Percentiles rank a stretch among this genome's conserved stretches.
These are phyloP conservation scores for Auricularia cornea DNA, from an alignment of 768 basidiomycete species.

Conservation along the genomic window DNA sequence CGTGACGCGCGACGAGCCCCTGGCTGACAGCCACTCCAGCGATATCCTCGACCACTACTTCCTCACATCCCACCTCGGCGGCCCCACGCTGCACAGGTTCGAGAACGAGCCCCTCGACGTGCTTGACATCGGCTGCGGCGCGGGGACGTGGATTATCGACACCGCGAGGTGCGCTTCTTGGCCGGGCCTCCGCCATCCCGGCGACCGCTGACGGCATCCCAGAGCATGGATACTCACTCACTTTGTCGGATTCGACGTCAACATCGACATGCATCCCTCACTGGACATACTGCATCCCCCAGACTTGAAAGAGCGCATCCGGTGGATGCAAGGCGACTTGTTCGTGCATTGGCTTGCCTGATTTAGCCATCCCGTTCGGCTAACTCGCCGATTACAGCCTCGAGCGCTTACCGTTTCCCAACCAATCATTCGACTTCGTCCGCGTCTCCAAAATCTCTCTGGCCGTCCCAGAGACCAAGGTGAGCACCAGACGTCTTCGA, in stretches of 20 bases:
- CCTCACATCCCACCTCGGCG: not conserved
- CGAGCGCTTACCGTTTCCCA: not conserved
- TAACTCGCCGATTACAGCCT: not conserved
- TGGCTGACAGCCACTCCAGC: not conserved
- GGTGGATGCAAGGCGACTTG: not conserved
- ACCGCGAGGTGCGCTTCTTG: not conserved
- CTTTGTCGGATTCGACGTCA: not conserved
- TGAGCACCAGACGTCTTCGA: not conserved
- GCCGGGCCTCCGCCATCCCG: not conserved
- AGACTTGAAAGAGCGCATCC: not conserved
- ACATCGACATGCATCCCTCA: not conserved
- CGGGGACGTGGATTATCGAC: not conserved
- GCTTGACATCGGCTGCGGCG: slow-evolving; percentile 1
- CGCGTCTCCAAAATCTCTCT: not conserved
- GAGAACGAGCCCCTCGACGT: not conserved
- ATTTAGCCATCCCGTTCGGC: not conserved
- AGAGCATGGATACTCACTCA: not conserved
- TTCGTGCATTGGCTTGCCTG: not conserved
- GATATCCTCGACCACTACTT: slow-evolving; percentile 1
- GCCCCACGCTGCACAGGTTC: not conserved
- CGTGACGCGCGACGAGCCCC: not conserved
- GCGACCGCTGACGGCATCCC: not conserved
- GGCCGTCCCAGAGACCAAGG: not conserved
- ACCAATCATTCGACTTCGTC: not conserved
- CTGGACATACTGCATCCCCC: not conserved